phyloP scores from a whole-genome alignment of 768 basidiomycete genomes.

The Inosperma sp. region DNA sequence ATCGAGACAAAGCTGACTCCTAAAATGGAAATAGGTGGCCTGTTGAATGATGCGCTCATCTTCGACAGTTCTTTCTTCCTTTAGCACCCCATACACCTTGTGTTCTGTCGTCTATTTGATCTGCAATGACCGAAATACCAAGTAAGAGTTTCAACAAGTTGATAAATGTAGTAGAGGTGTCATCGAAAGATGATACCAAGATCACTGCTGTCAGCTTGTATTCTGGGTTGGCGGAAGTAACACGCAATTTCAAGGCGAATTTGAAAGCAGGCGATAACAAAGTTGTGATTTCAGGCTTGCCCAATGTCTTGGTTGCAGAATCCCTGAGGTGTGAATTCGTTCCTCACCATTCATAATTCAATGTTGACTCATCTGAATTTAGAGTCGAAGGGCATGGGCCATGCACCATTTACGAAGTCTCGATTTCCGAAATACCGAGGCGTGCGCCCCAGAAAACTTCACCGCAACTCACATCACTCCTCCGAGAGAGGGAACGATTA shows the following conservation, averaged over 20 bases:
- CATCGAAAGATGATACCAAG: slow-evolving; percentile 1
- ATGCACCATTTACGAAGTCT: slow-evolving; percentile 36
- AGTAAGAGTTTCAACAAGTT: too few species aligned
- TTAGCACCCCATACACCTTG: too few species aligned
- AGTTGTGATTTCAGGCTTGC: slow-evolving; percentile 6
- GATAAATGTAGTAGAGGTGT: background rate
- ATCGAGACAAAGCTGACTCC: too few species aligned
- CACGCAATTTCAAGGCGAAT: background rate
- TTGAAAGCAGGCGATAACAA: slow-evolving; percentile 8
- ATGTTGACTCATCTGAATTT: background rate
- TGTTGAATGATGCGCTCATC: too few species aligned
- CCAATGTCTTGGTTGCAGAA: slow-evolving; percentile 7
- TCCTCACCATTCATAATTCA: background rate
- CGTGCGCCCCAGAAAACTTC: slow-evolving; percentile 18
- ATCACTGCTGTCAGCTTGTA: slow-evolving; percentile 9
- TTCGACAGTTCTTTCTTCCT: too few species aligned
- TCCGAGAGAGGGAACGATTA: slow-evolving; percentile 13
- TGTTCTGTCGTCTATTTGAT: too few species aligned
- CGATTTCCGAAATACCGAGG: slow-evolving; percentile 19
- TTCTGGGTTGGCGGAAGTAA: slow-evolving; percentile 8
- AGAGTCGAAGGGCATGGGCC: slow-evolving; percentile 34
- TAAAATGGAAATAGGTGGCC: too few species aligned
- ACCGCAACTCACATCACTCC: slow-evolving; percentile 18
- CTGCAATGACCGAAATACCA: too few species aligned
- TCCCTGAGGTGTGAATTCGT: slow-evolving; percentile 4